Base-by-base conservation (phyloP, 768 basidiomycete species). In the Leccinum obscurum region DNA sequence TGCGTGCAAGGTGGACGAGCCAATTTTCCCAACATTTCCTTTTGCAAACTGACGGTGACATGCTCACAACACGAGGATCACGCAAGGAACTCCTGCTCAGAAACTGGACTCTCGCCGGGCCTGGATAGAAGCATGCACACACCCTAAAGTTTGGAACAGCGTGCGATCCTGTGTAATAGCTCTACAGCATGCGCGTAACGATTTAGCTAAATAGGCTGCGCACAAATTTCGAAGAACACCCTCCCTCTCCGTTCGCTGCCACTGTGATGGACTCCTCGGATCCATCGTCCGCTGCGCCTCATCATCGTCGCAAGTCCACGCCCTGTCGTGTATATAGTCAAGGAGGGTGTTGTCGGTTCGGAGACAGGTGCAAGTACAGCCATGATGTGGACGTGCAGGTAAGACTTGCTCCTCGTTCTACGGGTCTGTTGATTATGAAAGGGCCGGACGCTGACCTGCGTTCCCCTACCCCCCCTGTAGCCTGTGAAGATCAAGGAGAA, bases 301-400 rank as follows among this genome's bases (percentile, higher is more conserved):
- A 6, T 37, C 57, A 53, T 11, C 52, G 46, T 37, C 58, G 44
- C 48, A 66, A 58, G 52, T 20, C 59, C 17, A 4, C 1, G 22
- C 62, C 66, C 3, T 73, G 72, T 20, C 72, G 69, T 26, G 15
- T 53, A 6, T 53, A 72, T 34, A 34, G 11, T 48, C 68, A 68
- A 58, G 74, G 74, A 39, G 37, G 15, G 0, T 14, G 54, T 17
- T 73, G 72, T 66, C 74, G 64, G 34, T 72, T 50, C 39, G 72
- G 72, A 24, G 58, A 62, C 48, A 63, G 54, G 41, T 73, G 72
- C 62, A 69, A 20, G 61, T 71, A 59, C 17, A 59, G 62, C 15
- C 72, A 76, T 34, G 61, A 62, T 10, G 34, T 3, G 6, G 13
- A 30, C 0, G 52, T 60, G 6, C 68, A 64, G 62, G 62, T 64